Evolutionary conservation across 106 monocot species (phyloP).

Genomic region (Agapanthus africanus): DNA sequence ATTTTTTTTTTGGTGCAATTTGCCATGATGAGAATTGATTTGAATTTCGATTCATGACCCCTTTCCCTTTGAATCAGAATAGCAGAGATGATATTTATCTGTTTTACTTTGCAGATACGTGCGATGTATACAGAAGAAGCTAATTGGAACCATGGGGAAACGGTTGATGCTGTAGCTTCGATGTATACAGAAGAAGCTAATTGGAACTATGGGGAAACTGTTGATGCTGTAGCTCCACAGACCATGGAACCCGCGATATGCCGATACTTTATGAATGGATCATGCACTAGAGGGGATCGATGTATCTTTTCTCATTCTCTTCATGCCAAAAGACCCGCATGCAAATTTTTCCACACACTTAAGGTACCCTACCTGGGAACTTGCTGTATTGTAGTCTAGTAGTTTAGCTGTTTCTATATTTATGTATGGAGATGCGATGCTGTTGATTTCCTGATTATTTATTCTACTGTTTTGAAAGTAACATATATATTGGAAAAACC

Average conservation of each 20-base stretch:
- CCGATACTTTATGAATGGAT: slow-evolving; percentile 44
- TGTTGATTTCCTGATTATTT: not conserved
- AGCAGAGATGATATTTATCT: not conserved
- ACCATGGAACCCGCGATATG: slow-evolving; percentile 20
- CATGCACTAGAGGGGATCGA: slow-evolving; percentile 45
- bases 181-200: slow-evolving; percentile 9
- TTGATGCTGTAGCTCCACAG: slow-evolving; percentile 1
- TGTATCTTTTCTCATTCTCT: slow-evolving; percentile 66
- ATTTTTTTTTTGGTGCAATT: too few relatives aligned
- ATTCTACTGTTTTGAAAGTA: not conserved
- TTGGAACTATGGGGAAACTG: slow-evolving; percentile 6
- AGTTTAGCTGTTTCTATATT: too few relatives aligned
- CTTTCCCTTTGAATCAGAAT: too few relatives aligned
- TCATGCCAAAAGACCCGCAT: slow-evolving; percentile 41
- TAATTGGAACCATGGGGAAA: not conserved
- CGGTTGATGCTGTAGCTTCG: slow-evolving; percentile 1
- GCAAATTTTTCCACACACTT: slow-evolving; percentile 67
- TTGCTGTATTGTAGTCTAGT: not conserved
- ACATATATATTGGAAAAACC: not conserved
- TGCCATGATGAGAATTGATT: too few relatives aligned
- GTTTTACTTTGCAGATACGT: slow-evolving; percentile 20
- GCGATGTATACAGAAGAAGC: not conserved
- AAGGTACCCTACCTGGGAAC: slow-evolving; percentile 30
- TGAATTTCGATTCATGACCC: too few relatives aligned
- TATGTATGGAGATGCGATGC: not conserved